These are phyloP conservation scores for Mycena sanguinolenta DNA, from an alignment of 768 basidiomycete species.

Conservation along the genomic window DNA sequence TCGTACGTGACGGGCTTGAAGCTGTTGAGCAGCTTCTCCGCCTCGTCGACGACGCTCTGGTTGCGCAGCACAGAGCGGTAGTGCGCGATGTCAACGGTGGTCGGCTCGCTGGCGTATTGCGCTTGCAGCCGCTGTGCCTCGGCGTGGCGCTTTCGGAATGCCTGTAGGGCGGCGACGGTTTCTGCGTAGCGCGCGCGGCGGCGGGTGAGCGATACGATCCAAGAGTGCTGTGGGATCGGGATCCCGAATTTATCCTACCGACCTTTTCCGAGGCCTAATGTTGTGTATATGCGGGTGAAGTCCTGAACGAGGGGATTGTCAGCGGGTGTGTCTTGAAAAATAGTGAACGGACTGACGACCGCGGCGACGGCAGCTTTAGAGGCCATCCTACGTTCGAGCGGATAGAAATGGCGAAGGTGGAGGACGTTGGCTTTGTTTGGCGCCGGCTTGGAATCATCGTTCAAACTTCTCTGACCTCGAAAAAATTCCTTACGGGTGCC, in stretches of 20 bases:
- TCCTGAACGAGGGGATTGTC: constrained; percentile 61
- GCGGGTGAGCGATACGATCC: neutral
- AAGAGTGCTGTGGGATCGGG: constrained; percentile 19
- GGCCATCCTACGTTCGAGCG: constrained; percentile 33
- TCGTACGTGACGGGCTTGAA: constrained; percentile 98
- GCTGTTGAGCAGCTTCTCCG: constrained; percentile 87
- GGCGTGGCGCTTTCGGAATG: constrained; percentile 95
- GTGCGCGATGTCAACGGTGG: constrained; percentile 89
- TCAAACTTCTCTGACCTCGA: neutral
- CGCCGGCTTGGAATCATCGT: neutral
- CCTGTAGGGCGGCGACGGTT: constrained; percentile 90
- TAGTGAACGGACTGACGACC: constrained; percentile 28
- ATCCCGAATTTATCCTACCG: constrained; percentile 41
- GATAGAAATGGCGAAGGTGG: constrained; percentile 5
- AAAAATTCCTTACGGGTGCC: no score
- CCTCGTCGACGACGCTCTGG: constrained; percentile 90
- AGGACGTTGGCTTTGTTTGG: constrained; percentile 18
- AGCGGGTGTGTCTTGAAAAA: neutral
- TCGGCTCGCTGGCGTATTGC: constrained; percentile 76
- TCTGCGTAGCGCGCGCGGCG: constrained; percentile 59
- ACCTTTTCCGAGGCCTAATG: constrained; percentile 91
- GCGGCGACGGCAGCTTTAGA: constrained; percentile 41
- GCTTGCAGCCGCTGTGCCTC: constrained; percentile 85
- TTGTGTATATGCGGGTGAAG: constrained; percentile 85
- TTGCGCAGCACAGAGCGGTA: constrained; percentile 96